Percentiles rank a stretch among this genome's conserved stretches.
These are phyloP conservation scores for Fraxinus cuspidata DNA, from an alignment of 257 asterid species.

Conservation along the genomic window DNA sequence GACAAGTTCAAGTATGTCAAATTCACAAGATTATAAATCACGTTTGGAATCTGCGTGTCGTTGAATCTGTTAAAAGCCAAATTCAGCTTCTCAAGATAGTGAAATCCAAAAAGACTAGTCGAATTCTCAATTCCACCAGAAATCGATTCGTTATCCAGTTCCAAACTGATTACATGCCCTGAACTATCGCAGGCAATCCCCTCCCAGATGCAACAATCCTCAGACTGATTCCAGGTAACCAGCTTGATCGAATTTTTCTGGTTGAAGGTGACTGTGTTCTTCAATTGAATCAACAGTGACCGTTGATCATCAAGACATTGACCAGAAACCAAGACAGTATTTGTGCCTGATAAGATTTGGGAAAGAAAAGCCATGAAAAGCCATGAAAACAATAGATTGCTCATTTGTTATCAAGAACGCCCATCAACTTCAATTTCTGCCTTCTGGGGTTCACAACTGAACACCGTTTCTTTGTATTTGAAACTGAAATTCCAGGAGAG, in stretches of 20 bases:
- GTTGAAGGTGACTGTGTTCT: slow-evolving; percentile 27
- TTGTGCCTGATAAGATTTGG: slow-evolving; percentile 14
- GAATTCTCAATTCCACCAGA: slow-evolving; percentile 20
- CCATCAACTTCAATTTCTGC: slow-evolving; percentile 29
- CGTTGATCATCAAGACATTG: slow-evolving; percentile 53
- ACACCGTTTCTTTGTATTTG: background rate
- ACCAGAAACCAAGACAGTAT: slow-evolving; percentile 19
- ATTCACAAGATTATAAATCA: slow-evolving; percentile 8
- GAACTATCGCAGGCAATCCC: slow-evolving; percentile 33
- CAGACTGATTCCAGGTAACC: slow-evolving; percentile 23
- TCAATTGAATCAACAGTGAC: slow-evolving; percentile 43
- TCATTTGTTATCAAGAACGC: slow-evolving; percentile 45
- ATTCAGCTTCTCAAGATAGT: slow-evolving; percentile 28
- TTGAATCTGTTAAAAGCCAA: slow-evolving; percentile 27
- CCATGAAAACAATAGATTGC: slow-evolving; percentile 37
- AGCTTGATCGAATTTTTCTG: too few relatives aligned
- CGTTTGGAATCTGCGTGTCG: slow-evolving; percentile 11
- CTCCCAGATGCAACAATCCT: slow-evolving; percentile 34
- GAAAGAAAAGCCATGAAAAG: slow-evolving; percentile 35
- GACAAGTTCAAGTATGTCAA: slow-evolving; percentile 32
- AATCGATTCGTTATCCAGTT: slow-evolving; percentile 17
- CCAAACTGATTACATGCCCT: slow-evolving; percentile 25
- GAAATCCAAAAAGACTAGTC: slow-evolving; percentile 20
- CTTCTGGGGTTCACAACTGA: background rate
- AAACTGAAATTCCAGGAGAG: slow-evolving; percentile 3